Conservation (phyloP, 2,329 filamentous ascomycete species). For the Penicillium janthinellum region DNA sequence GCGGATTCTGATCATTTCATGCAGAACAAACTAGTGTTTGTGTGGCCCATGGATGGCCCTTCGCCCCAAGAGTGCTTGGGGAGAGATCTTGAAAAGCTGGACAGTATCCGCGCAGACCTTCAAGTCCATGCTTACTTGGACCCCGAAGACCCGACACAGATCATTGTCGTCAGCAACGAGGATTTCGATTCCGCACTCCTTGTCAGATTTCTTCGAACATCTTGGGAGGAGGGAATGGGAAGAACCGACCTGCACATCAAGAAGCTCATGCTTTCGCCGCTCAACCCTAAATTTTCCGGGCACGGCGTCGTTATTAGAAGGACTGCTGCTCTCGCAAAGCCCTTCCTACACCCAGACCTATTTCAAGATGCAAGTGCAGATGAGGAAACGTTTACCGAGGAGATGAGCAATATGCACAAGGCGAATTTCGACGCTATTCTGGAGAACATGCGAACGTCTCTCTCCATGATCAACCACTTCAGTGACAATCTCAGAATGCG, state of each 20-base stretch:
- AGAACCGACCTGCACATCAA: constrained; percentile 35
- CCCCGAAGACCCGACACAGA: constrained; percentile 28
- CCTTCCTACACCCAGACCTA: background rate
- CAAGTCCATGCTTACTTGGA: constrained; percentile 47
- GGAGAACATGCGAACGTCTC: constrained; percentile 1
- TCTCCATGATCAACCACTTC: constrained; percentile 5
- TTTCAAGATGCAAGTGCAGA: background rate
- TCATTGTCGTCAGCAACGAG: constrained; percentile 35
- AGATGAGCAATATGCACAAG: background rate
- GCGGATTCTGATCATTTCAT: background rate
- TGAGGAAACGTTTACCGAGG: background rate
- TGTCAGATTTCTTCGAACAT: constrained; percentile 28
- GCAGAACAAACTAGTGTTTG: constrained; percentile 12
- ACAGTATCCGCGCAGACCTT: constrained; percentile 45
- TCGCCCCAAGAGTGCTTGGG: constrained; percentile 46
- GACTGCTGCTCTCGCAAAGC: background rate
- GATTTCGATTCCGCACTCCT: constrained; percentile 43
- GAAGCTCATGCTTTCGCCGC: background rate
- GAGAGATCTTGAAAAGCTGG: constrained; percentile 46
- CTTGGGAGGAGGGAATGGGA: constrained; percentile 34
- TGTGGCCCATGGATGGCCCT: constrained; percentile 49
- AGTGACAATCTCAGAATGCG: constrained; percentile 34
- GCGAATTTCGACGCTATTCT: background rate
- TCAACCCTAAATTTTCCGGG: background rate
- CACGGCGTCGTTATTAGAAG: background rate